Evolutionary conservation across 2,329 filamentous ascomycete species (phyloP).

Genomic region (Coniella lustricola): DNA sequence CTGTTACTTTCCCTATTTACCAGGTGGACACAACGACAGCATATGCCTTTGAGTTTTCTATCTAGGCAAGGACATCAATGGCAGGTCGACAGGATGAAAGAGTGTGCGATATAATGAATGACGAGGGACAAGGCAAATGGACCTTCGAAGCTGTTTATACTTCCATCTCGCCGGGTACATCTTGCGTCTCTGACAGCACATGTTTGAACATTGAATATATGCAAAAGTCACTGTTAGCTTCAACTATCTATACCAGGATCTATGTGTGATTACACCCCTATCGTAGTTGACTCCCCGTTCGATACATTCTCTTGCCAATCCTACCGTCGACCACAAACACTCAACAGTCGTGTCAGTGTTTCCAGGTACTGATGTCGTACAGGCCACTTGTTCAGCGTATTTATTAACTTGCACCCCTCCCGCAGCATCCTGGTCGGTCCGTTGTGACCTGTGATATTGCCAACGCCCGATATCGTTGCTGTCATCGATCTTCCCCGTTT

Average conservation of each 20-base stretch:
- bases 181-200: too few species aligned
- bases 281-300: too few species aligned
- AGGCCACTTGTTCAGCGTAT: constrained; percentile 7
- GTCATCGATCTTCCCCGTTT: constrained; percentile 41
- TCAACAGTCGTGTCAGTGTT: background rate
- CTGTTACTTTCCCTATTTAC: constrained; percentile 30
- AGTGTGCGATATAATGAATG: background rate
- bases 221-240: too few species aligned
- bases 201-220: too few species aligned
- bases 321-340: background rate
- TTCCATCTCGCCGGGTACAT: too few species aligned
- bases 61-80: too few species aligned
- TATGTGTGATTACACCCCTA: too few species aligned
- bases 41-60: constrained; percentile 32
- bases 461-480: constrained; percentile 42
- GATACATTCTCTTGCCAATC: background rate
- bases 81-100: too few species aligned
- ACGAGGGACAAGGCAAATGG: background rate
- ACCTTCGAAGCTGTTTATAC: too few species aligned
- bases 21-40: constrained; percentile 30
- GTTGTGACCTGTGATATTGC: constrained; percentile 31
- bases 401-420: constrained; percentile 15
- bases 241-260: too few species aligned
- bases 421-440: constrained; percentile 17
- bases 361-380: constrained; percentile 4